Evolutionary conservation across 2,329 filamentous ascomycete genomes (phyloP), one percentile per base, ranked within the genome.

Genomic region (Pyrenophora graminea): DNA sequence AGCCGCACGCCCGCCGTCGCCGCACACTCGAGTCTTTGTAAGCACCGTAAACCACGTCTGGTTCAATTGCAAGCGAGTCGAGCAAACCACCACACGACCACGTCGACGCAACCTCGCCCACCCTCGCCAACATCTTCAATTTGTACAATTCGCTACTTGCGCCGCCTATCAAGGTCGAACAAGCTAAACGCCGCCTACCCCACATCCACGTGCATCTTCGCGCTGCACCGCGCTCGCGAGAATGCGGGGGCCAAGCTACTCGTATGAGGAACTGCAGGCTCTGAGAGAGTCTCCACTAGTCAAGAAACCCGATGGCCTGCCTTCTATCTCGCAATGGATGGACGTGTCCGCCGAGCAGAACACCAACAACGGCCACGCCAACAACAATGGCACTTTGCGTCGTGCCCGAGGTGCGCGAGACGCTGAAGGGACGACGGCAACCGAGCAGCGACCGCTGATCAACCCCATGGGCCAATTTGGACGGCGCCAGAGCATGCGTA

Each of bases 261-360:
- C 88, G 56, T 80, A 84, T 74, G 89, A 92, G 59, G 82, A 89
- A 75, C 80, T 97, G 63, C 79, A 91, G 66, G 81, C 82, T 72
- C 79, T 97, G 67, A 85, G 87, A 75, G 81, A 88, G 53, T 97
- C 93, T 59, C 91, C 91, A 60, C 80, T 96, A 73, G 91, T 91
- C 68, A 79, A 82, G 64, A 95, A 90, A 75, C 93, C 93, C 39
- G 79, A 87, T 58, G 83, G 82, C 58, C 82, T 97, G 39, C 92
- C 91, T 59, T 88, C 91, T 21, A 83, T 88, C 58, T 91, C 96
- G 77, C 90, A 96, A 79, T 97, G 92, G 92, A 96, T 97, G 91
- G 91, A 93, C 89, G 96, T 64, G 38, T 61, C 67, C 17, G 51
- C 59, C 21, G 70, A 72, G 19, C 63, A 67, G 30, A 64, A 38